phyloP scores from a whole-genome alignment of 805 yeast genomes.

The Metschnikowia lachancei region DNA sequence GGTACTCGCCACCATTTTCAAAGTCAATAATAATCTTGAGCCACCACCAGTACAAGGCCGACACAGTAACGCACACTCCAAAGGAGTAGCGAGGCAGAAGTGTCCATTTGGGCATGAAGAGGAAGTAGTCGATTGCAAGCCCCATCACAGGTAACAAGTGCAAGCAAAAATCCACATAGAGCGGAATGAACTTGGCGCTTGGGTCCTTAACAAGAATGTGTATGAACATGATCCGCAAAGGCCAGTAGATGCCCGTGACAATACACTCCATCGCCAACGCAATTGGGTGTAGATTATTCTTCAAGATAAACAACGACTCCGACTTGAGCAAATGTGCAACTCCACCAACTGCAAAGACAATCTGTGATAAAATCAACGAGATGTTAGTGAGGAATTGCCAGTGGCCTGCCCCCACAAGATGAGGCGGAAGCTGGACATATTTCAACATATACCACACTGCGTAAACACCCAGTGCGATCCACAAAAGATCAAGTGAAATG shows the following conservation, averaged over 20 bases:
- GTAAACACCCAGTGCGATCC: conserved; percentile 28
- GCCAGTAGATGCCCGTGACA: conserved; percentile 70
- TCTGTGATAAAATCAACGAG: conserved; percentile 48
- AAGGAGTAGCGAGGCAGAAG: conserved; percentile 37
- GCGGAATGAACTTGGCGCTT: conserved; percentile 39
- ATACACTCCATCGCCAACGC: conserved; percentile 58
- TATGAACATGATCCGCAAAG: conserved; percentile 52
- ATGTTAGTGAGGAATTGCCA: conserved; percentile 71
- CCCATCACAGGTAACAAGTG: conserved; percentile 58
- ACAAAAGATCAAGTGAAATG: conserved; percentile 24
- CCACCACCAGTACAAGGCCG: conserved; percentile 52
- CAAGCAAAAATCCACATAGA: conserved; percentile 52
- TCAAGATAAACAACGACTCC: conserved; percentile 27
- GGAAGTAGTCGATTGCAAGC: conserved; percentile 53
- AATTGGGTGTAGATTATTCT: conserved; percentile 48
- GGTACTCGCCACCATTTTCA: conserved; percentile 50
- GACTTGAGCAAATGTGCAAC: conserved; percentile 32
- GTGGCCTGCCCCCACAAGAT: conserved; percentile 57
- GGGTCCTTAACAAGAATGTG: conserved; percentile 45
- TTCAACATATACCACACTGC: conserved; percentile 25
- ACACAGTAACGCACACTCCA: conserved; percentile 34
- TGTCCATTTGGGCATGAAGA: conserved; percentile 48
- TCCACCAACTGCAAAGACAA: conserved; percentile 41
- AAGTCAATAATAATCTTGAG: conserved; percentile 48
- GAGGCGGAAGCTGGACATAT: conserved; percentile 44